Percentiles rank a stretch among this genome's conserved stretches.
phyloP scores from a whole-genome alignment of 345 rosid species.

The Balakata baccata region DNA sequence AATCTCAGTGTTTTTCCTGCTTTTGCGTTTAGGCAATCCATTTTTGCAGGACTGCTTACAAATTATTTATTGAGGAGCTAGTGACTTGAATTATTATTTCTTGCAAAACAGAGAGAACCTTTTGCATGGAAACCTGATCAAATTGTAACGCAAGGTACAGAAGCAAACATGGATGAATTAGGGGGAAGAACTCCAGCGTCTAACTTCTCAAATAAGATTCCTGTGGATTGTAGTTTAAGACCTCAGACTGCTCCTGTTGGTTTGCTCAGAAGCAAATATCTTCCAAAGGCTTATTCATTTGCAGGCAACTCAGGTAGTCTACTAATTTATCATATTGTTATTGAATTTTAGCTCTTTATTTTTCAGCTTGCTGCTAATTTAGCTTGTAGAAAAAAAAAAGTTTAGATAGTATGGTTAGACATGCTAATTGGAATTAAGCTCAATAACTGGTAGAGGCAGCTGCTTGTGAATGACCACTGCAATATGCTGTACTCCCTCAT shows the following conservation, averaged over 20 bases:
- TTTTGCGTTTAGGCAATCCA: neutral
- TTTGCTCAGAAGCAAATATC: constrained; percentile 35
- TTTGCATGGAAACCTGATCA: constrained; percentile 30
- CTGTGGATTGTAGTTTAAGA: constrained; percentile 27
- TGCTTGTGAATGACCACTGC: neutral
- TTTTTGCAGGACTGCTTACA: neutral
- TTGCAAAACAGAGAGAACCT: constrained; percentile 26
- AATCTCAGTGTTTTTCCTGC: neutral
- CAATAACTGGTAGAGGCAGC: neutral
- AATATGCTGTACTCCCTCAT: neutral
- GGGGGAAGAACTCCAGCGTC: constrained; percentile 22
- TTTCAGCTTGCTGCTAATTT: constrained; percentile 1
- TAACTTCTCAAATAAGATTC: constrained; percentile 36
- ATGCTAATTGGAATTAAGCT: neutral
- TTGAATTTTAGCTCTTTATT: neutral
- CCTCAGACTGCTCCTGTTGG: constrained; percentile 35
- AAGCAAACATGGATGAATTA: constrained; percentile 23
- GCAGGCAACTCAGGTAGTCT: constrained; percentile 42
- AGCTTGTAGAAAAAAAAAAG: neutral
- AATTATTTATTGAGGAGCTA: constrained; percentile 8
- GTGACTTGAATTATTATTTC: neutral
- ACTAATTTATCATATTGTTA: constrained; percentile 5
- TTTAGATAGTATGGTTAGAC: neutral
- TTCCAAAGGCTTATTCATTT: constrained; percentile 35
- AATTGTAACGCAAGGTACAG: constrained; percentile 35